Base-by-base conservation (phyloP, 2,329 filamentous ascomycete species). In the Pseudogymnoascus sp. region DNA sequence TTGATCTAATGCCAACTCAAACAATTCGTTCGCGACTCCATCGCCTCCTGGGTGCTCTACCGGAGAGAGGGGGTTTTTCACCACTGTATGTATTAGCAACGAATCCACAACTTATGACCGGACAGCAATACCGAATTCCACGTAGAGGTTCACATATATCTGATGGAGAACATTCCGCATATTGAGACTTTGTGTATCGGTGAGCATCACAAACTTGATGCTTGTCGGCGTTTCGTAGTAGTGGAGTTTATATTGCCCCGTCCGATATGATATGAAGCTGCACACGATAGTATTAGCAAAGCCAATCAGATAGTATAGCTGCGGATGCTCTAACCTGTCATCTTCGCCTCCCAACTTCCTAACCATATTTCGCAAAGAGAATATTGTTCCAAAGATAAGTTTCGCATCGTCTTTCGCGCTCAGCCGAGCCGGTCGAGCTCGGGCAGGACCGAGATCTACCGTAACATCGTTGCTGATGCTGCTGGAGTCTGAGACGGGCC, bases 141-240 rank as follows among this genome's bases (percentile, higher is more conserved):
- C 93, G 79, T 95, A 99, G 23, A 97, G 84, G 75, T 96, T 97
- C 64, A 97, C 96, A 76, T 97, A 99, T 67, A 99, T 97, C 82
- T 99, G 95, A 75, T 99, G 93, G 72, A 99, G 78, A 21, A 96
- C 93, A 70, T 96, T 91, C 50, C 93, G 86, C 86, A 99, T 93
- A 76, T 92, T 97, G 69, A 89, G 84, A 64, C 91, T 90, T 69
- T 86, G 89, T 38, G 90, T 90, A 77, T 97, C 95, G 23, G 95
- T 97, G 73, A 97, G 82, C 88, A 99, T 91, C 73, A 97, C 92
- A 73, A 97, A 96, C 73, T 96, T 96, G 76, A 96, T 87, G 75
- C 91, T 96, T 61, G 92, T 95, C 0, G 93, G 92, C 11, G 95
- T 97, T 81, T 99, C 95, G 82, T 97, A 99, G 81, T 96, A 99